Evolutionary conservation across 1,139 yeast species (phyloP).

Genomic region (Pichia sp.): DNA sequence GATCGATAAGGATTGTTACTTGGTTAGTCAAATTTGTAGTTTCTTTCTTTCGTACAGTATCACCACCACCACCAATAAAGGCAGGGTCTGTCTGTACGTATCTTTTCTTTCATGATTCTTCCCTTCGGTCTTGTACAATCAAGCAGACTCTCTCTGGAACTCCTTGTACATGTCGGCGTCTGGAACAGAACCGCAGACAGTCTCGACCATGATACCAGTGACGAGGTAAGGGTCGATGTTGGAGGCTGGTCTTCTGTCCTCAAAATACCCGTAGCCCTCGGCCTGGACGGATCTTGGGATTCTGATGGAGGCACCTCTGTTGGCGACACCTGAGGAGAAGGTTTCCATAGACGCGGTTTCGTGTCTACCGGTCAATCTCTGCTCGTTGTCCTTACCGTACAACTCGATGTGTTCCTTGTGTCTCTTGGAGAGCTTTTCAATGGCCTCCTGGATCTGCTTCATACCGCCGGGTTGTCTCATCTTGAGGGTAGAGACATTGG

Average conservation of each 20-base stretch:
- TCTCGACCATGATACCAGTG: conserved; percentile 96
- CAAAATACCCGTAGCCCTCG: conserved; percentile 97
- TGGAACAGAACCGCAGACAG: conserved; percentile 91
- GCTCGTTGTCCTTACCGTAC: conserved; percentile 92
- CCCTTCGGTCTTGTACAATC: conserved; percentile 9
- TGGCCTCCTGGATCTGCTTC: conserved; percentile 87
- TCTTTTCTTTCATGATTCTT: too few species aligned
- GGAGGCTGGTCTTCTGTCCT: conserved; percentile 99
- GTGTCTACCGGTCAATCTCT: conserved; percentile 95
- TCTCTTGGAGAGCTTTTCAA: conserved; percentile 91
- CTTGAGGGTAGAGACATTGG: conserved; percentile 87
- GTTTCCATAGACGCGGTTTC: conserved; percentile 93
- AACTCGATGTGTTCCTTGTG: conserved; percentile 94
- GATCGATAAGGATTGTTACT: not conserved
- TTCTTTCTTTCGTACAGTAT: too few species aligned
- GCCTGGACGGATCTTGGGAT: conserved; percentile 98
- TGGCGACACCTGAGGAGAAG: conserved; percentile 96
- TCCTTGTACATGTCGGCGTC: conserved; percentile 95
- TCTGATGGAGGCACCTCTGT: conserved; percentile 98
- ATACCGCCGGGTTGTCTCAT: conserved; percentile 97
- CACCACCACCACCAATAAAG: too few species aligned
- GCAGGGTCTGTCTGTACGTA: too few species aligned
- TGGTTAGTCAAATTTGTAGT: not conserved
- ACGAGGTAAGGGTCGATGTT: conserved; percentile 98
- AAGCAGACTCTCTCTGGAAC: conserved; percentile 63